phyloP scores from a whole-genome alignment of 169 alveolate genomes.

The Amoebophrya sp. region DNA sequence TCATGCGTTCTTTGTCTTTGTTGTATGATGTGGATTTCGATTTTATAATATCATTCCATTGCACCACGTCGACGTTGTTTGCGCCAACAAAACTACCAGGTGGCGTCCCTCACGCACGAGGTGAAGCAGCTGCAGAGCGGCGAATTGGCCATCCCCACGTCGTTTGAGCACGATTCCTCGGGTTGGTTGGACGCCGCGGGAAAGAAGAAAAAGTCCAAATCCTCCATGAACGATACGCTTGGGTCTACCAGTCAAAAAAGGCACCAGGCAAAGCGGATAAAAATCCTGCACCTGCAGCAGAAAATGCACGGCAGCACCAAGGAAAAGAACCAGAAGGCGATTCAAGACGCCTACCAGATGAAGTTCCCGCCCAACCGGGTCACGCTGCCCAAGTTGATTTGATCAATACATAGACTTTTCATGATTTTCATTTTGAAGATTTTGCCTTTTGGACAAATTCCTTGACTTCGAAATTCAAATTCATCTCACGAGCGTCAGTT shows the following conservation, averaged over 20 bases:
- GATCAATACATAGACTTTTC: not conserved
- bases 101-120: not conserved
- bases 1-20: too few species aligned
- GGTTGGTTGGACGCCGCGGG: not conserved
- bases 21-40: too few species aligned
- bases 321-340: not conserved
- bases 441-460: too few species aligned
- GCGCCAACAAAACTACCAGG: too few species aligned
- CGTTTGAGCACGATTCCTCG: too few species aligned
- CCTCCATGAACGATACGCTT: not conserved
- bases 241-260: not conserved
- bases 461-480: too few species aligned
- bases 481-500: too few species aligned
- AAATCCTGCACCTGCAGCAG: not conserved
- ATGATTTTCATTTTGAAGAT: too few species aligned
- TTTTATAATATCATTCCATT: too few species aligned
- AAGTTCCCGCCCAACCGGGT: not conserved
- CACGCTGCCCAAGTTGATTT: not conserved
- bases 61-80: too few species aligned
- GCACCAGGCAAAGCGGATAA: not conserved
- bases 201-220: not conserved
- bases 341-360: not conserved
- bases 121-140: not conserved
- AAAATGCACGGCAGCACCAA: not conserved
- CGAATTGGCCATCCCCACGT: too few species aligned